Evolutionary conservation across 768 basidiomycete species (phyloP).

Genomic region (Filobasidium floriforme): DNA sequence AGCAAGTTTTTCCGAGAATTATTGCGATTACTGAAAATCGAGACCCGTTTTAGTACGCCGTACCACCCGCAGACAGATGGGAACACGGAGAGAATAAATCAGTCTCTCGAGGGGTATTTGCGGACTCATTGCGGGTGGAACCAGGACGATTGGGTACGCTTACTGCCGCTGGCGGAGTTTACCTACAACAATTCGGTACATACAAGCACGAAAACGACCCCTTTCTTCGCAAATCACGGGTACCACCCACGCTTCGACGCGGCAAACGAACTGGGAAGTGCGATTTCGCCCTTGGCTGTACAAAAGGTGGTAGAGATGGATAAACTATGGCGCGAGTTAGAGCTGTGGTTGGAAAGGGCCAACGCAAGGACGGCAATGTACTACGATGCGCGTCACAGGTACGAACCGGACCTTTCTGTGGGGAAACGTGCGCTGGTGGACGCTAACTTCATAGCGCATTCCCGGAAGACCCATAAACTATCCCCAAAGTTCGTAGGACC

Average conservation of each 20-base stretch:
- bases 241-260: conserved; percentile 25
- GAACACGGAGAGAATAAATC: conserved; percentile 48
- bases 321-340: neutral
- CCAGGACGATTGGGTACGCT: conserved; percentile 45
- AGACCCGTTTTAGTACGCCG: conserved; percentile 46
- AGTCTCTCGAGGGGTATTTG: conserved; percentile 48
- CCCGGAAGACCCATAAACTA: neutral
- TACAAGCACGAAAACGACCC: conserved; percentile 38
- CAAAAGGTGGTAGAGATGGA: neutral
- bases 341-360: neutral
- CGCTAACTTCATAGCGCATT: neutral
- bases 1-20: conserved; percentile 43
- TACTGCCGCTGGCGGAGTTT: conserved; percentile 42
- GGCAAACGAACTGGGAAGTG: neutral
- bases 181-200: conserved; percentile 41
- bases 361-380: neutral
- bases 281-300: neutral
- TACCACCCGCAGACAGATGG: conserved; percentile 51
- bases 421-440: neutral
- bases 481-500: neutral
- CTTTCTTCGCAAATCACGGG: conserved; percentile 44
- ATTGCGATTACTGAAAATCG: conserved; percentile 40
- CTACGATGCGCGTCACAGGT: neutral
- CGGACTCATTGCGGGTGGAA: conserved; percentile 41
- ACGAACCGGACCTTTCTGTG: neutral